Evolutionary conservation across 768 basidiomycete genomes (phyloP), one percentile per base, ranked within the genome.

Genomic region (Clavaria fumosa): DNA sequence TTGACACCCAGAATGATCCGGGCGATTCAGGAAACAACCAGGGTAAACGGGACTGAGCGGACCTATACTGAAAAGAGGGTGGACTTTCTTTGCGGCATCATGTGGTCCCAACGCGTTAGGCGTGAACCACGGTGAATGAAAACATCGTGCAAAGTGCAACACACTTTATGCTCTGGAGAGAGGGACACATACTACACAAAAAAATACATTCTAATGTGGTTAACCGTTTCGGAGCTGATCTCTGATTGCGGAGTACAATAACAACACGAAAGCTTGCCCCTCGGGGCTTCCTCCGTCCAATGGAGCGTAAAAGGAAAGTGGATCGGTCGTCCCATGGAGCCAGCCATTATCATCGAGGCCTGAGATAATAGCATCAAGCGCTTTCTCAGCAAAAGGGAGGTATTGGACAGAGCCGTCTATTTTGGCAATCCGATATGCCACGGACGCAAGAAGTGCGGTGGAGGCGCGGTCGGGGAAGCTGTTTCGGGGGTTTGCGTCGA

Each of bases 261-360:
- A 50, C 5, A 75, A 49, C 18, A 73, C 66, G 47, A 78, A 77
- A 2, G 70, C 64, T 51, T 77, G 70, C 1, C 66, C 72, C 50
- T 77, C 75, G 4, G 75, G 70, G 45, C 66, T 69, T 3, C 62
- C 61, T 17, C 53, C 47, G 4, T 44, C 26, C 5, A 55, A 56
- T 14, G 58, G 58, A 4, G 57, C 51, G 39, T 57, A 46, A 55
- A 71, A 75, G 1, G 64, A 61, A 33, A 63, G 53, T 1, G 74
- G 75, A 44, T 76, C 56, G 19, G 70, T 67, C 20, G 64, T 52
- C 32, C 58, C 53, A 42, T 50, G 55, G 37, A 69, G 53, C 70
- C 68, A 66, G 26, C 63, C 61, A 33, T 63, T 46, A 7, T 44
- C 32, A 39, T 61, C 56, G 19, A 69, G 47, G 47, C 57, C 67